Conservation (phyloP, 805 yeast species). For the Metschnikowia lachancei region DNA sequence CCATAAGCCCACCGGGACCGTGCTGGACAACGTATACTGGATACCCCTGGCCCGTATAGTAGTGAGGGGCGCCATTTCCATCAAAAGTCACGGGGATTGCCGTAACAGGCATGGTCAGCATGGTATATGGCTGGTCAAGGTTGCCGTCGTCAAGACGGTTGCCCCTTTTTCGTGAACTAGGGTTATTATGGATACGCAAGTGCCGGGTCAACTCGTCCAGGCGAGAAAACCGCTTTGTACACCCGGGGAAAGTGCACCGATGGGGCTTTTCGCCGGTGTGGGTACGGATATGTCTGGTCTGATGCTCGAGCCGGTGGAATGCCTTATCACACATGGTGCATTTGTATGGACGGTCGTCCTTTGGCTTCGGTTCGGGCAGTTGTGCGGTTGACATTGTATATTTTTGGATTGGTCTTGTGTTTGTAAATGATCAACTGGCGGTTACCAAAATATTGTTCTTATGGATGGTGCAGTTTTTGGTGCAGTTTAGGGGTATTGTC, state of each 20-base stretch:
- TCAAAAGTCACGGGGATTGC: conserved; percentile 33
- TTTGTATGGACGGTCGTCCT: conserved; percentile 64
- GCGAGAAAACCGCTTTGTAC: conserved; percentile 75
- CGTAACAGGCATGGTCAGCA: conserved; percentile 10
- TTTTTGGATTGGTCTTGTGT: neutral
- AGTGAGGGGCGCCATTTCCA: conserved; percentile 30
- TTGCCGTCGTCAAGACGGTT: conserved; percentile 11
- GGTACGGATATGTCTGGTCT: conserved; percentile 85
- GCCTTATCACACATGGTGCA: conserved; percentile 85
- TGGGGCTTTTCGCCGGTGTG: conserved; percentile 95
- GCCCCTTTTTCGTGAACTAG: conserved; percentile 25
- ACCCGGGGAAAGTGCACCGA: conserved; percentile 79
- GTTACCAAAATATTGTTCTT: too few species aligned
- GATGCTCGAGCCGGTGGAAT: conserved; percentile 85
- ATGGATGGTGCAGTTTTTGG: too few species aligned
- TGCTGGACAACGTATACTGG: conserved; percentile 39
- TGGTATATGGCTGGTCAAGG: conserved; percentile 6
- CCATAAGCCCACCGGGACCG: conserved; percentile 1
- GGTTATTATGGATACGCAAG: conserved; percentile 71
- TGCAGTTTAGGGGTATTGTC: too few species aligned
- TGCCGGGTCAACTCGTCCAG: conserved; percentile 87
- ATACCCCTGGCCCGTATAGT: conserved; percentile 29
- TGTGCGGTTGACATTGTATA: neutral
- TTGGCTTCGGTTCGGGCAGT: conserved; percentile 9
- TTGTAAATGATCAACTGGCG: too few species aligned